Evolutionary conservation across 1,139 yeast genomes (phyloP).

Genomic region (Nakaseomyces delphensis): DNA sequence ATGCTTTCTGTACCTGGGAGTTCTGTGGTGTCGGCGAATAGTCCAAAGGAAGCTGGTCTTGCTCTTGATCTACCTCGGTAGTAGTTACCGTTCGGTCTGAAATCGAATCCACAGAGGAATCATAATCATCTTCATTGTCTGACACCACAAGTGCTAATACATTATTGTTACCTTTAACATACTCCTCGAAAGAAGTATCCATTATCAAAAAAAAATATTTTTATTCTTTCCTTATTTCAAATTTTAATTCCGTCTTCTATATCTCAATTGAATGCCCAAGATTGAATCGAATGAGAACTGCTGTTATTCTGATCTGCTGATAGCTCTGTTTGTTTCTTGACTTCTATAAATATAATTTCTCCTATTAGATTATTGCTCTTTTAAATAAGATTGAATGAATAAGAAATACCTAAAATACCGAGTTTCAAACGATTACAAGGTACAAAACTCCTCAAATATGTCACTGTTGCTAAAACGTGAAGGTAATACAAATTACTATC

Average conservation of each 20-base stretch:
- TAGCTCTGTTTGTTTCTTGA: too few species aligned
- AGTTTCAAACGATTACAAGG: too few species aligned
- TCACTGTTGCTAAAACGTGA: too few species aligned
- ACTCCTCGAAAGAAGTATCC: conserved; percentile 12
- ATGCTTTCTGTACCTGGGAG: not conserved
- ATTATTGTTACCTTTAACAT: conserved; percentile 5
- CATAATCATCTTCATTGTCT: conserved; percentile 27
- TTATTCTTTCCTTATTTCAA: conserved; percentile 6
- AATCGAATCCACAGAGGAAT: conserved; percentile 9
- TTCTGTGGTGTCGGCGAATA: not conserved
- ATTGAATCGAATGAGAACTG: too few species aligned
- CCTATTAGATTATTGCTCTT: too few species aligned
- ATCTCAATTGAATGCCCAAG: too few species aligned
- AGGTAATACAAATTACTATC: not conserved
- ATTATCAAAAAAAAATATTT: not conserved
- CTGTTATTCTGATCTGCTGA: too few species aligned
- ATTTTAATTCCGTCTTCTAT: too few species aligned
- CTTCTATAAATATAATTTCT: too few species aligned
- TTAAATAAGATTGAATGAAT: too few species aligned
- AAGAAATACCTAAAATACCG: too few species aligned
- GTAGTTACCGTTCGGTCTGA: conserved; percentile 13
- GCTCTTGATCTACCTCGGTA: conserved; percentile 4
- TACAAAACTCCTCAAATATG: too few species aligned
- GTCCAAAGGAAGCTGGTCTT: not conserved
- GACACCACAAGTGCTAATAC: conserved; percentile 26